Base-by-base conservation (phyloP, 805 yeast species). In the Candida multigemmis region DNA sequence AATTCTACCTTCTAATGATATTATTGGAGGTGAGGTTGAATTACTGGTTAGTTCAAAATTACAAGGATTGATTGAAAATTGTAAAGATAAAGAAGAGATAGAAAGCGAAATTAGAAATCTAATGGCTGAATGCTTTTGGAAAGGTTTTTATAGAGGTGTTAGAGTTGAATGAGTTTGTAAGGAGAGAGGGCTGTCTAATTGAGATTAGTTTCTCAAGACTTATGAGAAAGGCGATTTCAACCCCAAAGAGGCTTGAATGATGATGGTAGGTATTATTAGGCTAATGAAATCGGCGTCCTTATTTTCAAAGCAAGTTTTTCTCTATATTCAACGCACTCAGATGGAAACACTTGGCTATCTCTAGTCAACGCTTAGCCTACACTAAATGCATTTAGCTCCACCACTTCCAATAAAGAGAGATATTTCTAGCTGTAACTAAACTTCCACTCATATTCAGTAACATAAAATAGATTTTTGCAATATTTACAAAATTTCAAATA, bases 91-190 rank as follows among this genome's bases (percentile, higher is more conserved):
- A 10, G 31, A 25, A 3, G 36, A 33, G 10, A 26, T 53, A 18
- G 36, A 41, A 24, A 22, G 28, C 7, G 59, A 51, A 24, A 19
- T 54, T 14, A 52, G 48, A 27, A 28, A 38, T 3, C 11, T 48
- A 18, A 27, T 42, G 6, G 46, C 50, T 50, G 38, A 50, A 26
- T 42, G 41, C 41, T 56, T 46, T 30, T 56, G 61, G 61, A 37
- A 42, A 19, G 63, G 63, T 2, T 54, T 36, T 29, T 43, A 48
- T 30, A 30, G 37, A n/a, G 57, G 56, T 7, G 16, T 32, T n/a
- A 25, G 20, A 7, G 24, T 32, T 16, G 28, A 19, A 27, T 10
- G 12, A 13, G 12, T 12, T 6, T n/a, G 16, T 7, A 12, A 14
- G 10, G 21, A 14, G 16, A 20, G 19, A 12, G 7, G 21, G 25